Base-by-base conservation (phyloP, 805 yeast species). In the Kuraishia ogatae region DNA sequence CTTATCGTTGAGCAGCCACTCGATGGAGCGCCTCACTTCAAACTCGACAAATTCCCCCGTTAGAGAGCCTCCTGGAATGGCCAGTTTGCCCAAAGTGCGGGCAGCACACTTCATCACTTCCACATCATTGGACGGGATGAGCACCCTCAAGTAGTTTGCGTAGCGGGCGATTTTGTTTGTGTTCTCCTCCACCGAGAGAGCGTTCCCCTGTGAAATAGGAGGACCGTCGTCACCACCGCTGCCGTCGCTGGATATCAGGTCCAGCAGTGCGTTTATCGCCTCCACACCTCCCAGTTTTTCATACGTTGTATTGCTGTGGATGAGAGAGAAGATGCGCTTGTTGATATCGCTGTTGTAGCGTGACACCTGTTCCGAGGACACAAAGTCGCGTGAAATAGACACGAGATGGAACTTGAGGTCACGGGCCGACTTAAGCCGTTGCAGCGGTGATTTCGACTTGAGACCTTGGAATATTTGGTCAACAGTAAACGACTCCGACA, bases 21-120 rank as follows among this genome's bases (percentile, higher is more conserved):
- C 99, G 53, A 93, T 77, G 47, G 97, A 89, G 52, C 88, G 78
- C 64, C 87, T 89, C 8, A 94, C 94, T 67, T 93, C 97, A 62
- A 83, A 87, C 58, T 93, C 97, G 26, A 94, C 97, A 67, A 93
- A 87, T 53, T 91, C 97, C 0, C 96, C 91, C 0, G 97, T 89
- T 54, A 91, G 71, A 1, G 96, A 83, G 0, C 96, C 94, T 26
- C 96, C 96, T 0, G 96, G 93, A 5, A 84, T 82, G 0, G 97
- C 96, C 60, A 93, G 75, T 63, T 86, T 87, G 13, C 98, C 99
- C 59, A 94, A 75, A 0, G 97, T 89, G 54, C 79, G 79, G 0
- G 97, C 91, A 2, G 98, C 97, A 39, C 84, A 79, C 57, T 83
- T 82, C 92, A 93, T 89, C 39, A 91, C 93, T 46, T 82, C 89